Conservation (phyloP, 441 rosid species). For the Sinapis alba region DNA sequence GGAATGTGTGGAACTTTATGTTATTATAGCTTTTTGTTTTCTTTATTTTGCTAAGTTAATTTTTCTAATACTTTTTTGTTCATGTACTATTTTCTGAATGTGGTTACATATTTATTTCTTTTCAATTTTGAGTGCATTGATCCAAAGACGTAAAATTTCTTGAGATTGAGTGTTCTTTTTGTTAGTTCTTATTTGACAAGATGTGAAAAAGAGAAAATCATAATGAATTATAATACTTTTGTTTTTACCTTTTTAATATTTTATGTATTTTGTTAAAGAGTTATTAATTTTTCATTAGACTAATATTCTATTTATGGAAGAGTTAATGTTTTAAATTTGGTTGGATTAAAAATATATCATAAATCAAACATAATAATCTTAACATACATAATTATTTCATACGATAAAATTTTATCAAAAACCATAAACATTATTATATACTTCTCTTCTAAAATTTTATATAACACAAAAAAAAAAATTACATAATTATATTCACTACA, state of each 20-base stretch:
- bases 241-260: background rate
- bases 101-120: background rate
- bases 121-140: background rate
- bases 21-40: background rate
- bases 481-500: no score
- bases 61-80: background rate
- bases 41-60: background rate
- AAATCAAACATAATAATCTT: no score
- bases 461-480: no score
- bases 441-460: no score
- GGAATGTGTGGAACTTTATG: background rate
- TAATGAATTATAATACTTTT: background rate
- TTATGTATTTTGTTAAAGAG: background rate
- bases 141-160: background rate
- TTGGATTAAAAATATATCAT: no score
- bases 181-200: background rate
- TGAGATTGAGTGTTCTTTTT: background rate
- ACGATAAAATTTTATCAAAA: no score
- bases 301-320: background rate
- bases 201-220: background rate
- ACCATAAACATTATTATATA: no score
- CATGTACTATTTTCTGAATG: background rate
- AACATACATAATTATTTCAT: no score
- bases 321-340: background rate
- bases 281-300: background rate